Conservation (phyloP, 305 asterid genomes). For the Coffea humblotiana region DNA sequence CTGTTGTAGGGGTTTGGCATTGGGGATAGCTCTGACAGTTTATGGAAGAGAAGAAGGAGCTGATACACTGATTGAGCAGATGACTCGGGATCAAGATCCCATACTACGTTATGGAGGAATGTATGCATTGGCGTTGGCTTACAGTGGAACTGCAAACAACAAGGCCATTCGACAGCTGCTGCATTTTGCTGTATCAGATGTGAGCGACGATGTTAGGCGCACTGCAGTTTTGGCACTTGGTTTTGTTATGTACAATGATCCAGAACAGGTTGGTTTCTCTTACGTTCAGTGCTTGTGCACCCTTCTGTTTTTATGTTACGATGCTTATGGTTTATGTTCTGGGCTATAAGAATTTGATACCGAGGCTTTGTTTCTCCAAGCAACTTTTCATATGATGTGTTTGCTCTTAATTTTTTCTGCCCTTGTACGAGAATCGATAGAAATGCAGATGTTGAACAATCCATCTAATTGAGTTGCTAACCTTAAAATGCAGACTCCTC, state of each 20-base stretch:
- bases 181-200: constrained; percentile 98
- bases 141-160: constrained; percentile 92
- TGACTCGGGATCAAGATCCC: constrained; percentile 98
- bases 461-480: constrained; percentile 20
- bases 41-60: constrained; percentile 96
- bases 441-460: not conserved
- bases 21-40: constrained; percentile 92
- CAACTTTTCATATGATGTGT: not conserved
- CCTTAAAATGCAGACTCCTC: constrained; percentile 69
- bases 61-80: constrained; percentile 81
- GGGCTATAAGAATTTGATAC: not conserved
- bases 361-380: not conserved
- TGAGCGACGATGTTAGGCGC: constrained; percentile 93
- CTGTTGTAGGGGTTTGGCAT: constrained; percentile 73
- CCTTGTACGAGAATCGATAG: not conserved
- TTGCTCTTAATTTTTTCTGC: not conserved
- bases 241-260: constrained; percentile 82
- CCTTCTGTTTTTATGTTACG: not conserved
- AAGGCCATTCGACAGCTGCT: constrained; percentile 92
- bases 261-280: constrained; percentile 75
- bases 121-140: constrained; percentile 96
- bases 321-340: not conserved
- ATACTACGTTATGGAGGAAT: constrained; percentile 95
- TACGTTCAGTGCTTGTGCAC: not conserved
- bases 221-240: constrained; percentile 98